Conservation (phyloP, 1,139 yeast genomes). For the Sugiyamaella pinicola region DNA sequence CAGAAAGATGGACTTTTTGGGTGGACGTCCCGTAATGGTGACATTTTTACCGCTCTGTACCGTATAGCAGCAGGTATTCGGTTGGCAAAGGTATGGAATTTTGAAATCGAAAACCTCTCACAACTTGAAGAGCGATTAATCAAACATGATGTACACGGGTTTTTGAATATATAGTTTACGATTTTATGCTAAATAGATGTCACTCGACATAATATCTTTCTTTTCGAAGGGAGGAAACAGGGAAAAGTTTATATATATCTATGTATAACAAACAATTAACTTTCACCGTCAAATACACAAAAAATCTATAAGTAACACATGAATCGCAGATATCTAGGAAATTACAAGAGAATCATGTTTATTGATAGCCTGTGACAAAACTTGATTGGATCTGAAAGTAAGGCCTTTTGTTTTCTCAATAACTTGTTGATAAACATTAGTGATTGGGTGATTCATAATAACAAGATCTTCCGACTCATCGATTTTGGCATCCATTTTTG, state of each 20-base stretch:
- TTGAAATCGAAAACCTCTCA: background rate
- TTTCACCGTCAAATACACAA: background rate
- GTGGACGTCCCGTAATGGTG: constrained; percentile 40
- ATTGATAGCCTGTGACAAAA: constrained; percentile 44
- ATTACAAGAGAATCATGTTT: constrained; percentile 33
- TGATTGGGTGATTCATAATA: constrained; percentile 50
- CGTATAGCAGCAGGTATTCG: constrained; percentile 16
- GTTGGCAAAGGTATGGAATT: constrained; percentile 5
- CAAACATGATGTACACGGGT: constrained; percentile 16
- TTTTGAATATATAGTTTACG: background rate
- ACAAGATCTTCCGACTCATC: constrained; percentile 53
- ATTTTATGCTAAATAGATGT: too few relatives aligned
- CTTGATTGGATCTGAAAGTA: constrained; percentile 58
- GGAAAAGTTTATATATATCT: too few relatives aligned
- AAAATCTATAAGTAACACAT: background rate
- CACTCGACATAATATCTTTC: too few relatives aligned
- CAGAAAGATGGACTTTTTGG: constrained; percentile 44
- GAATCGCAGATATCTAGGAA: constrained; percentile 19
- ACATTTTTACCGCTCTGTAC: constrained; percentile 25
- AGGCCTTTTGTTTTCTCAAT: constrained; percentile 63
- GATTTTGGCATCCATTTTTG: constrained; percentile 54
- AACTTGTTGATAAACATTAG: constrained; percentile 56
- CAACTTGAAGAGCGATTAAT: background rate
- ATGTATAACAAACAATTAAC: too few relatives aligned
- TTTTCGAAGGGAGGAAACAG: too few relatives aligned